Base-by-base conservation (phyloP, 2,329 filamentous ascomycete genomes). In the Trichoderma sp. region DNA sequence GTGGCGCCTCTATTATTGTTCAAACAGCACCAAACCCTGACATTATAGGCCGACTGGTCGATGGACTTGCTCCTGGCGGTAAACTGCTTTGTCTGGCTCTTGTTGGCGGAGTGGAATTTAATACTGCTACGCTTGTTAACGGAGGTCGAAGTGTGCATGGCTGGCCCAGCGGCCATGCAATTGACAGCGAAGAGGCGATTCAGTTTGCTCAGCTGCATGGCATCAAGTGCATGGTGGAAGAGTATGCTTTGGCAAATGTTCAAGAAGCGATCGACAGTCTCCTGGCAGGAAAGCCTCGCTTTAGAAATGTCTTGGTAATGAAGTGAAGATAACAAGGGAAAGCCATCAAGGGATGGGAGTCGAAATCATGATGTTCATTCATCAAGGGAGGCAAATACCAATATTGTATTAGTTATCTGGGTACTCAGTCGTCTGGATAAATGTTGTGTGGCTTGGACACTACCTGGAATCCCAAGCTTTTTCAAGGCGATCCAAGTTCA, bases 11-110 rank as follows among this genome's bases (percentile, higher is more conserved):
- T 3, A 80, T 91, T 64, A 87, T 92, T 71, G 84, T 92, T 6
- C 83, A 88, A 51, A 92, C 90, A 2, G 90, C 89, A 4, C 90
- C 90, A 6, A 89, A 88, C 76, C 83, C 88, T 1, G 81, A 86
- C 69, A 81, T 86, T 32, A 86, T 92, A 64, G 76, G 82, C 2
- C 83, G 84, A 4, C 78, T 92, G 28, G 79, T 90, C 1, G 82
- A 78, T 2, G 91, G 87, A 3, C 82, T 91, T 7, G 86, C 82
- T 3, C 76, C 85, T 0, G 79, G 82, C 7, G 90, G 91, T 12
- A 91, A 88, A 78, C 75, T 92, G 6, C 77, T 92, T n/a, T 81
- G 90, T 18, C 82, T 92, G 32, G 85, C 89, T 0, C 84, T 85
- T 3, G 81, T 85, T 2, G 85, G 85, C 1, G 53, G 26, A 12